These are phyloP conservation scores for Solanum appendiculatum DNA, from an alignment of 257 asterid species.

Conservation along the genomic window DNA sequence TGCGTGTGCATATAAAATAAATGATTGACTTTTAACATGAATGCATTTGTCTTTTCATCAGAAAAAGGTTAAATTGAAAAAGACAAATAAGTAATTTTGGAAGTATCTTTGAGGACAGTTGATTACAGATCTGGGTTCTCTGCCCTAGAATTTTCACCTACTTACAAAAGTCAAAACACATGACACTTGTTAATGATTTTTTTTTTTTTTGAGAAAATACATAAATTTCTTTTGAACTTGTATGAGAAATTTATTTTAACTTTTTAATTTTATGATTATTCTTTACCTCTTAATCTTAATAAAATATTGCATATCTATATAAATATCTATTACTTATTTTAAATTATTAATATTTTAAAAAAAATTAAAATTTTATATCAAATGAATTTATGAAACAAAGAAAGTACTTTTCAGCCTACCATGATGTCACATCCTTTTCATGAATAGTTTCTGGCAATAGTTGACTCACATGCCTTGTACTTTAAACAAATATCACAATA, in stretches of 20 bases:
- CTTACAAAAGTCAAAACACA: slow-evolving; percentile 31
- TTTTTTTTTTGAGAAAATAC: not conserved
- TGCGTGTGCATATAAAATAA: not conserved
- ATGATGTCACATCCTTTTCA: slow-evolving; percentile 3
- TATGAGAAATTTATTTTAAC: too few relatives aligned
- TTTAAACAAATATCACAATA: too few relatives aligned
- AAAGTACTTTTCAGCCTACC: slow-evolving; percentile 10
- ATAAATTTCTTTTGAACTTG: too few relatives aligned
- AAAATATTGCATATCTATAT: too few relatives aligned
- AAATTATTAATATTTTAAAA: too few relatives aligned
- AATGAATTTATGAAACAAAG: too few relatives aligned
- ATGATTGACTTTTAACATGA: not conserved
- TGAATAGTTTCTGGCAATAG: slow-evolving; percentile 1
- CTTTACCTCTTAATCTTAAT: too few relatives aligned
- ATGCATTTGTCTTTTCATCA: not conserved
- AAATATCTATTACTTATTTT: too few relatives aligned
- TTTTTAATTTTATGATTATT: too few relatives aligned
- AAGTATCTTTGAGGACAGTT: slow-evolving; percentile 12
- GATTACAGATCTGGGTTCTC: not conserved
- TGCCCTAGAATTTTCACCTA: not conserved
- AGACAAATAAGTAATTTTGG: slow-evolving; percentile 17
- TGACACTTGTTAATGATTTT: slow-evolving; percentile 13
- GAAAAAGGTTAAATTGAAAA: not conserved
- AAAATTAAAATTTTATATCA: too few relatives aligned
- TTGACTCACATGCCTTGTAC: slow-evolving; percentile 14